These are phyloP conservation scores for Marsdenia floribunda DNA, from an alignment of 257 asterid species.

Conservation along the genomic window DNA sequence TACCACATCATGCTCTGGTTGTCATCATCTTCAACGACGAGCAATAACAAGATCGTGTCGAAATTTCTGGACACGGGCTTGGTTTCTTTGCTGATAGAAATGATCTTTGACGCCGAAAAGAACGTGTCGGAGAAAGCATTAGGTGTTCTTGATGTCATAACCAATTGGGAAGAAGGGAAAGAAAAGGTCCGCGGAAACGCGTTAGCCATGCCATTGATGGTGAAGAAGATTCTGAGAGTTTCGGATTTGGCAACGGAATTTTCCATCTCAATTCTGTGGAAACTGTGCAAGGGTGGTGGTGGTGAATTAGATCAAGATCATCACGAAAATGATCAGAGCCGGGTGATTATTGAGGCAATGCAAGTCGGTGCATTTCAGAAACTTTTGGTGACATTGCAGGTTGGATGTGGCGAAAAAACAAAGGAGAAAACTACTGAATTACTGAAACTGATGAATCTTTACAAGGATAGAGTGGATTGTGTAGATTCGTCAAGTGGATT, in stretches of 20 bases:
- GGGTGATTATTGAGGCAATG: slow-evolving; percentile 46
- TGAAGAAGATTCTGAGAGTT: slow-evolving; percentile 67
- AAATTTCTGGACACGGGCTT: slow-evolving; percentile 47
- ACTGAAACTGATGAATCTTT: slow-evolving; percentile 61
- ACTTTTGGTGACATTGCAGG: slow-evolving; percentile 67
- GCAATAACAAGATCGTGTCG: slow-evolving; percentile 5
- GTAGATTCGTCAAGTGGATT: slow-evolving; percentile 59
- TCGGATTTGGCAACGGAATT: slow-evolving; percentile 53
- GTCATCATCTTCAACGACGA: background rate
- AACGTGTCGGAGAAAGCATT: slow-evolving; percentile 48
- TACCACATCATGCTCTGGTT: slow-evolving; percentile 26
- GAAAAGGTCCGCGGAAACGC: slow-evolving; percentile 35
- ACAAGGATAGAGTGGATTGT: slow-evolving; percentile 52
- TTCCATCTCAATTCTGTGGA: slow-evolving; percentile 55
- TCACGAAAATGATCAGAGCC: slow-evolving; percentile 8
- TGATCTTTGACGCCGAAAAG: slow-evolving; percentile 62
- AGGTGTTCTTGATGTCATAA: slow-evolving; percentile 43
- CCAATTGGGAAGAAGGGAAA: slow-evolving; percentile 45
- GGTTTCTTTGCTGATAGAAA: slow-evolving; percentile 48
- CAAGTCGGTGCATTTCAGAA: slow-evolving; percentile 73
- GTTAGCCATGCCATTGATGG: slow-evolving; percentile 52
- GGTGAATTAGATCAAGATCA: slow-evolving; percentile 10
- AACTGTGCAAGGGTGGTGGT: slow-evolving; percentile 33
- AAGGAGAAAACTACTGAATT: slow-evolving; percentile 68
- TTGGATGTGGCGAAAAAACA: slow-evolving; percentile 50